Conservation (phyloP, 306 rosid species). For the Ormosia emarginata region DNA sequence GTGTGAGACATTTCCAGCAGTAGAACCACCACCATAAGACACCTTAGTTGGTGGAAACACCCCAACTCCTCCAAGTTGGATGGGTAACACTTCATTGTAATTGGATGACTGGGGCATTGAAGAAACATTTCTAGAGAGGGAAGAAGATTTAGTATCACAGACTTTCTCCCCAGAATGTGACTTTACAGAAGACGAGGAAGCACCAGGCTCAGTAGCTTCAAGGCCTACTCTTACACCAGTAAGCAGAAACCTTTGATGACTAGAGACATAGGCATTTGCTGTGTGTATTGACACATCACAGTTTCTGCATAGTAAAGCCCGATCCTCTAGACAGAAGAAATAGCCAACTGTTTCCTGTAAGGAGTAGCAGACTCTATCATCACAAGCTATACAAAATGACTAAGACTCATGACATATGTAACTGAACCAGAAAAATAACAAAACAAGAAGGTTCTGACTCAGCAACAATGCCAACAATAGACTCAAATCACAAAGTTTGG, state of each 20-base stretch:
- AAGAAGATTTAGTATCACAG: slow-evolving; percentile 36
- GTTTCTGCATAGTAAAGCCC: slow-evolving; percentile 82
- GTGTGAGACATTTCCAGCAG: slow-evolving; percentile 53
- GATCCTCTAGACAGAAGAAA: slow-evolving; percentile 89
- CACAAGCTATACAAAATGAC: background rate
- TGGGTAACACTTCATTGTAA: slow-evolving; percentile 31
- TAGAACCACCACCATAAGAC: slow-evolving; percentile 58
- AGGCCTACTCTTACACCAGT: slow-evolving; percentile 76
- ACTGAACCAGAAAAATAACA: background rate
- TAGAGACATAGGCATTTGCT: slow-evolving; percentile 52
- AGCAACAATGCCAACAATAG: background rate
- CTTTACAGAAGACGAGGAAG: slow-evolving; percentile 43
- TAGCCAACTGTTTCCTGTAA: slow-evolving; percentile 83
- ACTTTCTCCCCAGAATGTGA: slow-evolving; percentile 43
- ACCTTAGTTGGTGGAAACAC: slow-evolving; percentile 39
- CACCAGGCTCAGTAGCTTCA: slow-evolving; percentile 47
- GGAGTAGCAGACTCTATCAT: background rate
- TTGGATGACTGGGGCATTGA: slow-evolving; percentile 38
- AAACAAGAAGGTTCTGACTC: background rate
- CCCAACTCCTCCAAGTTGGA: slow-evolving; percentile 39
- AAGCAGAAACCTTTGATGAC: slow-evolving; percentile 73
- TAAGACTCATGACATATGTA: background rate
- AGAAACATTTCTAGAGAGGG: slow-evolving; percentile 32
- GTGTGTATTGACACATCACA: slow-evolving; percentile 81
- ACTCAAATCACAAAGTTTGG: background rate